Percentiles rank a stretch among this genome's conserved stretches.
Evolutionary conservation across 78 protist species (phyloP).

Genomic region (Capsaspora owczarzaki): DNA sequence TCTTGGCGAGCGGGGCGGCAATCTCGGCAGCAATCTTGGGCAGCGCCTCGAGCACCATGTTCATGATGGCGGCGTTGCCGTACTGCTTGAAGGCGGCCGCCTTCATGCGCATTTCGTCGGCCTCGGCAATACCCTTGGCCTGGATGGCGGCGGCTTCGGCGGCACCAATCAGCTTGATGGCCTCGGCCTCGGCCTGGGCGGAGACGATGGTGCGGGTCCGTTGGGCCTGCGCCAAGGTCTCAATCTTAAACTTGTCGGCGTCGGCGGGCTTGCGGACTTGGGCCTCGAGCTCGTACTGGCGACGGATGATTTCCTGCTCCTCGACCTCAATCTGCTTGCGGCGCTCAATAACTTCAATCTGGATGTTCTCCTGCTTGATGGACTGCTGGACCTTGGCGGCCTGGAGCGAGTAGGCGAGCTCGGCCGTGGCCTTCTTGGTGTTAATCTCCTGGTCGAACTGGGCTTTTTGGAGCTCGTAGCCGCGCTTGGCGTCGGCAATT

Average conservation of each 20-base stretch:
- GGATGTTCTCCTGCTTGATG: neutral
- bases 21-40: constrained; percentile 15
- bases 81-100: neutral
- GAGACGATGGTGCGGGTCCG: neutral
- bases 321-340: constrained; percentile 7
- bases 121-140: constrained; percentile 3
- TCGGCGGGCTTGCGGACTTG: constrained; percentile 8
- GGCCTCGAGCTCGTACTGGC: constrained; percentile 3
- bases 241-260: neutral
- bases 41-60: neutral
- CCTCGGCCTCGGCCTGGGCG: neutral
- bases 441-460: neutral
- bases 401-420: neutral
- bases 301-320: constrained; percentile 6
- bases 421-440: neutral
- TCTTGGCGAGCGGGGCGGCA: constrained; percentile 9
- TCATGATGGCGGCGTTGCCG: neutral
- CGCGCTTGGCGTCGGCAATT: neutral
- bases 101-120: neutral
- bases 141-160: neutral
- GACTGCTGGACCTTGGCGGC: neutral
- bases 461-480: neutral
- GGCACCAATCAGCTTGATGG: neutral
- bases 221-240: neutral
- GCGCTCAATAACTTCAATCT: constrained; percentile 13